A percentile compares a stretch with the other conserved stretches of the same genome.
Conservation (phyloP, 805 yeast species). For the Saccharomycopsis guyanensis region DNA sequence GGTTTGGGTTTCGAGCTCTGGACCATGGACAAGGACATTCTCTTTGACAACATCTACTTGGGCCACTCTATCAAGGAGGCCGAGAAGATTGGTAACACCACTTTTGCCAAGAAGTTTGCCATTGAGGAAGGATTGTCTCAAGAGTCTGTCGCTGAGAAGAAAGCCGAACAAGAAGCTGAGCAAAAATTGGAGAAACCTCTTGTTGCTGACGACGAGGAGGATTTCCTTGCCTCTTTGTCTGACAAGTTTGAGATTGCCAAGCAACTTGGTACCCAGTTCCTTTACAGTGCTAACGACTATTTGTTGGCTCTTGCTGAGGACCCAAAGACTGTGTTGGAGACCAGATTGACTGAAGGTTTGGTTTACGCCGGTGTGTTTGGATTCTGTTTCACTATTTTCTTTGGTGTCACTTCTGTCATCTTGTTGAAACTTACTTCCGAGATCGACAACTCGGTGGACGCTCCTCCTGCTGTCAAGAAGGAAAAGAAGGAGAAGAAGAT, state of each 20-base stretch:
- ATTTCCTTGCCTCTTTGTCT: slow-evolving; percentile 1
- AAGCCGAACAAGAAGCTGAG: slow-evolving; percentile 36
- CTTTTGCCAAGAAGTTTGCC: slow-evolving; percentile 50
- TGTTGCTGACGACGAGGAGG: slow-evolving; percentile 19
- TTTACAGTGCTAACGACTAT: slow-evolving; percentile 28
- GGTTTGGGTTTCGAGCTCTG: slow-evolving; percentile 85
- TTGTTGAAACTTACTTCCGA: slow-evolving; percentile 18
- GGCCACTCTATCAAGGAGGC: slow-evolving; percentile 85
- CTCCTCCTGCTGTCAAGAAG: slow-evolving; percentile 2
- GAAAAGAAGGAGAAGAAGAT: not conserved
- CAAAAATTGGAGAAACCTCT: slow-evolving; percentile 25
- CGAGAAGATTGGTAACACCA: slow-evolving; percentile 70
- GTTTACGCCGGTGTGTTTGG: slow-evolving; percentile 38
- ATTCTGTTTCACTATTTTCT: slow-evolving; percentile 32
- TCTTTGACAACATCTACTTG: slow-evolving; percentile 77
- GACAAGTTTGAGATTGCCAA: slow-evolving; percentile 50
- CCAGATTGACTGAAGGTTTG: slow-evolving; percentile 44
- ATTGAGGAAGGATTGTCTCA: slow-evolving; percentile 42
- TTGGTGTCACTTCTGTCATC: slow-evolving; percentile 37
- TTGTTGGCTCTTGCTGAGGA: slow-evolving; percentile 34
- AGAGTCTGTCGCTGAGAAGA: slow-evolving; percentile 34
- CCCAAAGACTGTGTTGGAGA: slow-evolving; percentile 38
- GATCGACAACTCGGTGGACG: slow-evolving; percentile 16
- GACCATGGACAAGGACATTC: slow-evolving; percentile 69
- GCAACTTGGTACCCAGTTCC: slow-evolving; percentile 35